Base-by-base conservation (phyloP, 1,284 basidiomycete genomes). In the Tylopilus sp. region DNA sequence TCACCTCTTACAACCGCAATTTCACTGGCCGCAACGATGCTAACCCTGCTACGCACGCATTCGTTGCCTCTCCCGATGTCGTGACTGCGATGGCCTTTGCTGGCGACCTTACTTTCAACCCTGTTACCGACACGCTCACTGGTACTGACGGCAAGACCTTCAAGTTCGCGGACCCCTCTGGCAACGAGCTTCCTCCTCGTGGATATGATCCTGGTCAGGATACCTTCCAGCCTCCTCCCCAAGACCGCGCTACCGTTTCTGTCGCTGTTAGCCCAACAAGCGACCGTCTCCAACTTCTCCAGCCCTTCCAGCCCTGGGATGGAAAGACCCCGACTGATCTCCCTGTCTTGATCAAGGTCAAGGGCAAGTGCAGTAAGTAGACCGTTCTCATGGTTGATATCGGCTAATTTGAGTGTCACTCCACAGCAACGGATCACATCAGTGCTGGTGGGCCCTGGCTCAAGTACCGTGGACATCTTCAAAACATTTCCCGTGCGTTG, bases 1-100 rank as follows among this genome's bases (percentile, higher is more conserved):
- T 98, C 75, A 96, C 95, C 48, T 98, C 94, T 24, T 99, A 99
- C 85, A 99, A 99, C 86, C 94, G 96, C 74, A 99, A 99, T 88
- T 99, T 99, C 78, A 98, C 95, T 62, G 95, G 94, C 56, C 93
- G 95, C 72, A 99, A 99, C 75, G 96, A 99, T 69, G 95, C 95
- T 64, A 99, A 99, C 83, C 94, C 94, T 33, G 94, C 93, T 57
- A 99, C 96, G 44, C 95, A 98, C 74, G 94, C 94, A 50, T 99
- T 99, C 68, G 94, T 99, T 66, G 91, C 96, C 49, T 98, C 94
- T 51, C 95, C 96, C 50, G 96, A 98, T 70, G 76, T 99, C 65
- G 95, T 98, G 69, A 99, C 96, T 61, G 95, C 96, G 58, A 87
- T 99, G 81, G 85, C 89, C 54, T 98, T 98, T 71, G 92, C 91